Base-by-base conservation (phyloP, 2,329 filamentous ascomycete species). In the Akanthomyces dipterigenus region DNA sequence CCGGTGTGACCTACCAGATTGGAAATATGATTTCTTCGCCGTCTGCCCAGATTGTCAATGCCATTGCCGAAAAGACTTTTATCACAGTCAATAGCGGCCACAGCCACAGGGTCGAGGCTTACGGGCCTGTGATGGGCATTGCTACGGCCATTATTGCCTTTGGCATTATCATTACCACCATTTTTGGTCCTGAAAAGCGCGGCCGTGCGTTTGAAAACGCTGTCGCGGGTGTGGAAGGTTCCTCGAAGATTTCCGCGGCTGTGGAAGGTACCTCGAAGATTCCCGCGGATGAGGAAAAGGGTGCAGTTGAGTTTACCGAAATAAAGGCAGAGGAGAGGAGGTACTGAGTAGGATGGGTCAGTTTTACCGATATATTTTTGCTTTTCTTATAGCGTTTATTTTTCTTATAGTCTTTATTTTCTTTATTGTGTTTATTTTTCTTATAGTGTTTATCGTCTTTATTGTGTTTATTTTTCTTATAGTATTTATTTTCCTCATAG, bases 1-100 rank as follows among this genome's bases (percentile, higher is more conserved):
- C 87, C 0, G 88, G 88, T 48, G 81, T 88, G 55, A 86, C 86
- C 0, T 91, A 91, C 72, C 88, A 91, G 76, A 74, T 91, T 9
- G 88, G 88, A 7, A 91, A 90, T 77, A 87, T 90, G 80, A 86
- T 89, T 57, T 88, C 86, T 1, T 87, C 86, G 0, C 88, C 88
- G 0, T 87, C 84, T 0, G 86, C 89, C 0, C 89, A 92, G 71
- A 92, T 93, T 53, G 87, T 92, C 70, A 91, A 91, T 63, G 88
- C 87, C 14, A 80, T 92, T 55, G 80, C 89, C 1, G 88, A 92
- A 68, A 81, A 76, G 49, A 80, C 79, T 38, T 80, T 80, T 43
- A 77, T 91, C 50, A 83, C 73, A 0, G 77, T 80, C 45, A 69
- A 70, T 6, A 76, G 77, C 11, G 88, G 88, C 3, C 71, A 84